A percentile compares a stretch with the other conserved stretches of the same genome.
Evolutionary conservation across 495 filamentous ascomycete species (phyloP).

Genomic region (Lophiotrema nucula): DNA sequence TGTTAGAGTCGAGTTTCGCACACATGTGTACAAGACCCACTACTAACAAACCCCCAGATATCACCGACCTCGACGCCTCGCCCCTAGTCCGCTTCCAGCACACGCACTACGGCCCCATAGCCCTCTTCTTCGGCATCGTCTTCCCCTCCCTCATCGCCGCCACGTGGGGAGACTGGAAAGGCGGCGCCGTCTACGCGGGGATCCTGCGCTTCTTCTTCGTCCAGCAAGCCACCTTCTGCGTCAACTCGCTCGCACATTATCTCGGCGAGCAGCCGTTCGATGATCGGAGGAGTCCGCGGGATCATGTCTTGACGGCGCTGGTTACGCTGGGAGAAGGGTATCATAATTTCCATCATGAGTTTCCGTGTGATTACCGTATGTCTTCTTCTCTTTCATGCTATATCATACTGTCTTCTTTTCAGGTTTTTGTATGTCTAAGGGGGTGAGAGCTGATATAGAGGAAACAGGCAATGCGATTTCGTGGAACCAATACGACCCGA

Average conservation of each 20-base stretch:
- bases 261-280: slow-evolving; percentile 98
- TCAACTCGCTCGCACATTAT: slow-evolving; percentile 98
- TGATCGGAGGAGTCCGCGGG: slow-evolving; percentile 93
- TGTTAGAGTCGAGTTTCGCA: too few relatives aligned
- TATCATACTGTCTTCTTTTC: too few relatives aligned
- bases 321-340: slow-evolving; percentile 96
- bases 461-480: slow-evolving; percentile 77
- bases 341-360: slow-evolving; percentile 99
- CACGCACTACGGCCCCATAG: slow-evolving; percentile 82
- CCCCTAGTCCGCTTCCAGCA: slow-evolving; percentile 91
- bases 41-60: too few relatives aligned
- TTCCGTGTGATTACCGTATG: slow-evolving; percentile 86
- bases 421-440: too few relatives aligned
- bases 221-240: slow-evolving; percentile 97
- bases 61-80: slow-evolving; percentile 91
- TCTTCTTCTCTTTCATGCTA: not conserved
- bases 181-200: slow-evolving; percentile 89
- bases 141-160: slow-evolving; percentile 81
- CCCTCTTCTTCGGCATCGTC: slow-evolving; percentile 78
- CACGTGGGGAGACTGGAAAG: slow-evolving; percentile 82
- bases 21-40: too few relatives aligned
- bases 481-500: slow-evolving; percentile 97
- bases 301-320: slow-evolving; percentile 90
- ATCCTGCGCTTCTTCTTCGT: slow-evolving; percentile 96
- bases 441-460: not conserved